Base-by-base conservation (phyloP, 495 filamentous ascomycete species). In the Neurospora cerealis region DNA sequence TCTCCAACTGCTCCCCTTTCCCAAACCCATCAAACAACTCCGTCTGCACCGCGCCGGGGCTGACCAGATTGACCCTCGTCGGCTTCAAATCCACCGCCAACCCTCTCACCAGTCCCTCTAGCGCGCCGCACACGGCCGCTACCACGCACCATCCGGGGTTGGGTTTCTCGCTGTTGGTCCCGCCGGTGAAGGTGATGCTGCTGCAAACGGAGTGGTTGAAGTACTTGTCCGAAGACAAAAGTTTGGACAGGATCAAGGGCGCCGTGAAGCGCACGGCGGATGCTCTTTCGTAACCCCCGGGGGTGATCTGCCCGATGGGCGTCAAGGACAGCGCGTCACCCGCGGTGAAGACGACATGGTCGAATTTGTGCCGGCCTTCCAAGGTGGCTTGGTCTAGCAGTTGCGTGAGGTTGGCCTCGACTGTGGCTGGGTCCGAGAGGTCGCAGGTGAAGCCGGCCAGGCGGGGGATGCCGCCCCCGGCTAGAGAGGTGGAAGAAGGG, bases 301-400 rank as follows among this genome's bases (percentile, higher is more conserved):
- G 74, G 0, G 81, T 83, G 7, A 83, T 41, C 15, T 88, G 82
- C 4, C 77, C 19, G 5, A 89, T 21, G 15, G 80, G 78, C 1
- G 73, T 73, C 4, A 83, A 48, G 11, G 76, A 24, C 1, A 86
- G 80, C 0, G 77, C 73, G 70, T 89, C 81, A 0, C 73, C 89
- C 0, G 90, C 90, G 1, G 89, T 91, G 80, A 83, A 88, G 70
- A 89, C 85, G 69, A 92, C 81, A 73, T 93, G 91, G 78, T 92
- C 85, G 69, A 92, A 73, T 34, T 80, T 80, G 28, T 66, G 54
- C 0, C 54, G 15, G 42, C 81, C 73, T 69, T 76, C 70, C n/a
- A 72, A 75, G 32, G 69, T 75, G 11, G 79, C 77, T 15, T 81
- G 80, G 5, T 82, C 71, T 62, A 91, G 83, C 2, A 91, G 81